A percentile compares a stretch with the other conserved stretches of the same genome.
Conservation (phyloP, 2,329 filamentous ascomycete species). For the Ceratocystis huliohia region DNA sequence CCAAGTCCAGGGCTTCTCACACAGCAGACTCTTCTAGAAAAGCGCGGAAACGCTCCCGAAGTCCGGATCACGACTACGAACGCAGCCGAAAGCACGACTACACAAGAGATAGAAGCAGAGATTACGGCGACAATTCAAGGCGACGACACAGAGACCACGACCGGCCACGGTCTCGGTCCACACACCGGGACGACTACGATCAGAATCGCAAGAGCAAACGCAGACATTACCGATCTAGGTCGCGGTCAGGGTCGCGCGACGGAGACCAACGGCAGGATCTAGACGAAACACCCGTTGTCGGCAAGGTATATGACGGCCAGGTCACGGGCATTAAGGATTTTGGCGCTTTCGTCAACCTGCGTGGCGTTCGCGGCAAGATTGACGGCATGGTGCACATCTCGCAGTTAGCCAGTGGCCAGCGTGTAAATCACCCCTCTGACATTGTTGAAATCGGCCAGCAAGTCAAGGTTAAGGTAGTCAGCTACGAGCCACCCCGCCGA, state of each 20-base stretch:
- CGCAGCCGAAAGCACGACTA: slow-evolving; percentile 6
- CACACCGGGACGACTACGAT: not conserved
- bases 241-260: slow-evolving; percentile 28
- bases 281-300: slow-evolving; percentile 67
- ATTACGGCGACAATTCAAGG: slow-evolving; percentile 40
- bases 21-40: not conserved
- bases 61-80: slow-evolving; percentile 29
- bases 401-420: slow-evolving; percentile 67
- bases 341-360: slow-evolving; percentile 87
- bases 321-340: slow-evolving; percentile 93
- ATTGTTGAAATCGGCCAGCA: slow-evolving; percentile 65
- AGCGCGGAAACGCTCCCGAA: slow-evolving; percentile 41
- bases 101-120: slow-evolving; percentile 28
- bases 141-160: slow-evolving; percentile 34
- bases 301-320: slow-evolving; percentile 81
- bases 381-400: slow-evolving; percentile 92
- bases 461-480: slow-evolving; percentile 87
- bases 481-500: slow-evolving; percentile 59
- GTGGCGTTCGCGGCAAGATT: slow-evolving; percentile 73
- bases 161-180: slow-evolving; percentile 29
- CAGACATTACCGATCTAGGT: slow-evolving; percentile 29
- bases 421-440: slow-evolving; percentile 86
- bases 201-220: slow-evolving; percentile 24
- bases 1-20: slow-evolving; percentile 39
- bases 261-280: slow-evolving; percentile 35